Base-by-base conservation (phyloP, 768 basidiomycete genomes). In the Filobasidium floriforme region DNA sequence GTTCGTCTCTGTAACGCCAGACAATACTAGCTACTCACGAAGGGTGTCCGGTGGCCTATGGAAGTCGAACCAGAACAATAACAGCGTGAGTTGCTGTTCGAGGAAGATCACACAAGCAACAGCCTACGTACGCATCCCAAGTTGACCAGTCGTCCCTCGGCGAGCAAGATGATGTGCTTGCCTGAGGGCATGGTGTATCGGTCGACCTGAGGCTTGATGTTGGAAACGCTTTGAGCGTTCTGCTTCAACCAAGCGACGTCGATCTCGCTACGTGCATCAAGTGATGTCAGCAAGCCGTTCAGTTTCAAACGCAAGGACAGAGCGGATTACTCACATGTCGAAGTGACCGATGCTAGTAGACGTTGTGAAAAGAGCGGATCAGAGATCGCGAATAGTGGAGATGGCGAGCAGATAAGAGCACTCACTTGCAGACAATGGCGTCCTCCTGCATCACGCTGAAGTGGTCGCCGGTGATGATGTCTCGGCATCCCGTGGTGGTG, bases 151-250 rank as follows among this genome's bases (percentile, higher is more conserved):
- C 96, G 94, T 66, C 96, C 96, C 77, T 98, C 92, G 43, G 96
- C 96, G 69, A 99, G 89, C 61, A 99, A 87, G 81, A 99, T 88
- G 81, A 99, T 82, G 83, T 98, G 96, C 67, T 92, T 89, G 65
- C 93, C 94, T 64, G 82, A 86, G 63, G 87, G 73, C 89, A 92
- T 92, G 75, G 91, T 96, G 85, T 82, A 98, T 69, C 96, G 89
- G 81, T 99, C 96, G 59, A 99, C 96, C 82, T 99, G 96, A 71
- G 96, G 96, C 84, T 99, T 99, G 82, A 99, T 83, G 82, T 98
- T 97, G 76, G 87, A 83, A 68, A 80, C 85, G 54, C 85, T 83
- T 75, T 83, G 86, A 66, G 96, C 92, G 77, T 92, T 92, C 66
- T 85, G 83, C 86, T 98, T 98, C 79, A 99, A 83, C 94, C 94